Evolutionary conservation across 2,329 filamentous ascomycete genomes (phyloP).

Genomic region (Ceratocystis cacaofunesta): DNA sequence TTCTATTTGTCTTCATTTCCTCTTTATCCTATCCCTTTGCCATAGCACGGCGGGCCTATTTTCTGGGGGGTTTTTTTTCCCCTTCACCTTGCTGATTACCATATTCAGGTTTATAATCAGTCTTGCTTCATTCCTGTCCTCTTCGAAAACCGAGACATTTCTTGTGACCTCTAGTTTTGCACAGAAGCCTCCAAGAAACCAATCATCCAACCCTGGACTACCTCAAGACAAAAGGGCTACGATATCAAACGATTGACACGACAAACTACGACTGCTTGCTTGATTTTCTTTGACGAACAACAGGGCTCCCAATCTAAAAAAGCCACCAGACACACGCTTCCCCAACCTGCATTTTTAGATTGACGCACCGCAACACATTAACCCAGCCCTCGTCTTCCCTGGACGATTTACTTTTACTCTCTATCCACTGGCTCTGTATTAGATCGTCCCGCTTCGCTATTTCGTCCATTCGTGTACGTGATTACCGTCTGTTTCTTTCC

Average conservation of each 20-base stretch:
- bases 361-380: neutral
- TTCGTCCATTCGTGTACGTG: neutral
- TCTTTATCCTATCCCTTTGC: neutral
- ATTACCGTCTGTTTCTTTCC: neutral
- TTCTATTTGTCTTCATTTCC: neutral
- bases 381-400: neutral
- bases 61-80: neutral
- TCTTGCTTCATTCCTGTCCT: slow-evolving; percentile 1
- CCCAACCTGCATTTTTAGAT: slow-evolving; percentile 5
- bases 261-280: slow-evolving; percentile 2
- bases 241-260: slow-evolving; percentile 6
- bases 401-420: neutral
- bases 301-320: slow-evolving; percentile 1
- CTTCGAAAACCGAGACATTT: slow-evolving; percentile 5
- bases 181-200: neutral
- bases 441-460: neutral
- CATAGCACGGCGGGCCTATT: neutral
- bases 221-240: neutral
- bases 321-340: slow-evolving; percentile 1
- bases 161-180: neutral
- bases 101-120: neutral
- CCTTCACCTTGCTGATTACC: neutral
- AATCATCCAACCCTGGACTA: neutral
- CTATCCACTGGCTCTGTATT: neutral
- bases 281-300: slow-evolving; percentile 2